Base-by-base conservation (phyloP, 176 grass and related monocot species). In the Oryza meridionalis region DNA sequence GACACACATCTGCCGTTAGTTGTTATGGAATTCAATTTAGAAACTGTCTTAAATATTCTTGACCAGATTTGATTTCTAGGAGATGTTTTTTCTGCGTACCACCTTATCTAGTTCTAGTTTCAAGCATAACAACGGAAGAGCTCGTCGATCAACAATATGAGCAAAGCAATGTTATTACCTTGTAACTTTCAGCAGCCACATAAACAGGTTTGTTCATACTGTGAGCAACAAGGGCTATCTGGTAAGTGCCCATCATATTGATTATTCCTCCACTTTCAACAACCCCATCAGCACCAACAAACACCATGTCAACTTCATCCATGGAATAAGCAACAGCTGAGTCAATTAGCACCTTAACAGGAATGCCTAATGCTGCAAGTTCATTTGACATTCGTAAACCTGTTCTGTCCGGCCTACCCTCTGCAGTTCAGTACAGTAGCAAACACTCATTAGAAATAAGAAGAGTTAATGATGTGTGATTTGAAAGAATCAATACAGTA, bases 241-340 rank as follows among this genome's bases (percentile, higher is more conserved):
- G 96, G 83, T 99, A 99, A 74, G 96, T 99, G 15, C 93, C 93
- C 96, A 95, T 99, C 96, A 99, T 96, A 83, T 99, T 99, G 63
- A 99, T 99, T 77, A 99, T 96, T 64, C 96, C 96, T 70, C 96
- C 96, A 42, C 96, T 98, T 77, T 99, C 96, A 72, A 96, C 96
- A 78, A 99, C 90, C 49, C 93, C 96, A 94, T 99, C 96, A 92
- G 96, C 96, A 25, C 96, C 93, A 72, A 99, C 75, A 87, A 94
- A 96, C 17, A 99, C 88, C 96, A 99, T 96, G 83, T 94, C 91
- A 74, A 95, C 50, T 92, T 99, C 93, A 92, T 92, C 96, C 89
- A 94, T 94, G 33, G 87, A 90, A 93, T 96, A 99, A 25, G 96
- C 96, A 80, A 94, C 93, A 70, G 96, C 96, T 44, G 93, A 96